These are phyloP conservation scores for Colletotrichum brevisporum DNA, from an alignment of 2,329 filamentous ascomycete species.

Conservation along the genomic window DNA sequence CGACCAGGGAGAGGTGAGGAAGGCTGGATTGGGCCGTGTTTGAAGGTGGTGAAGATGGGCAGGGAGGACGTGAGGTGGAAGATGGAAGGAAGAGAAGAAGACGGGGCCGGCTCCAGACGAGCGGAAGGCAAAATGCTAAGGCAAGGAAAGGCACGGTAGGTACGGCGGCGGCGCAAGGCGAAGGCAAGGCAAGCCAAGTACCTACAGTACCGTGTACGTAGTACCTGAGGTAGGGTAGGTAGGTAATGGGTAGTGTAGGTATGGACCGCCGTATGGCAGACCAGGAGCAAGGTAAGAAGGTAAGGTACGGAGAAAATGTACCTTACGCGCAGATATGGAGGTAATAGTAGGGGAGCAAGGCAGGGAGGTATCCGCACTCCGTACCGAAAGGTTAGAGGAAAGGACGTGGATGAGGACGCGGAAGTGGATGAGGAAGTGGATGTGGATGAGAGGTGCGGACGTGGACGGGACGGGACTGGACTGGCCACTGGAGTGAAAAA, in stretches of 20 bases:
- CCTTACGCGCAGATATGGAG: too few relatives aligned
- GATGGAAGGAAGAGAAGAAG: constrained; percentile 40
- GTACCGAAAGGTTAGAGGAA: neutral
- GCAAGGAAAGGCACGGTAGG: constrained; percentile 29
- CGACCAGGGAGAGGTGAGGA: constrained; percentile 35
- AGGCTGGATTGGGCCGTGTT: constrained; percentile 33
- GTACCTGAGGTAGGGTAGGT: neutral
- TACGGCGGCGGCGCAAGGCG: neutral
- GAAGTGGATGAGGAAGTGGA: too few relatives aligned
- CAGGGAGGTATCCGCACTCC: too few relatives aligned
- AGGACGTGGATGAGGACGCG: neutral
- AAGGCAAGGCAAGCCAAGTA: constrained; percentile 13
- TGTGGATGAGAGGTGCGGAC: neutral
- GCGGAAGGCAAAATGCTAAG: constrained; percentile 41
- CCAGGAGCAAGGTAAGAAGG: neutral
- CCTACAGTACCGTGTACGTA: neutral
- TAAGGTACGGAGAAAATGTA: constrained; percentile 3
- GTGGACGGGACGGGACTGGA: constrained; percentile 7
- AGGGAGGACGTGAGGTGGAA: constrained; percentile 42
- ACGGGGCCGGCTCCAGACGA: constrained; percentile 38
- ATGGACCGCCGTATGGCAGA: too few relatives aligned
- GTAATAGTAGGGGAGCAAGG: too few relatives aligned
- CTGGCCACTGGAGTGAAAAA: neutral
- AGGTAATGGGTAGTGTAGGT: too few relatives aligned
- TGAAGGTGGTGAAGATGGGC: constrained; percentile 41